Evolutionary conservation across 495 filamentous ascomycete genomes (phyloP).

Genomic region (Podospora comata): DNA sequence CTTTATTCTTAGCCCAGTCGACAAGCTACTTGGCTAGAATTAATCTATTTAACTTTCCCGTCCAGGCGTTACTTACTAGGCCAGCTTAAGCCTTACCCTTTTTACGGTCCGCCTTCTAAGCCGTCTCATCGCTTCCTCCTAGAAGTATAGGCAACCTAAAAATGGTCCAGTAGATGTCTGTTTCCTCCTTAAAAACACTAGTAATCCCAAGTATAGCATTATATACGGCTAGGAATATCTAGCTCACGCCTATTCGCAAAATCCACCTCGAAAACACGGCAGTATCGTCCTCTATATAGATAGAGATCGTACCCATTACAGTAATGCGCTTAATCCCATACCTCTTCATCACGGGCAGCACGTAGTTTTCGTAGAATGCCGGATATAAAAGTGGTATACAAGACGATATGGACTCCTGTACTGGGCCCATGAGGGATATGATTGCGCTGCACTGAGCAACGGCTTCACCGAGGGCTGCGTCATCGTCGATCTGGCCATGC

Average conservation of each 20-base stretch:
- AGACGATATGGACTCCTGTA: not conserved
- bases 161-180: slow-evolving; percentile 26
- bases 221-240: slow-evolving; percentile 8
- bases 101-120: slow-evolving; percentile 24
- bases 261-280: slow-evolving; percentile 3
- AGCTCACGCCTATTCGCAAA: slow-evolving; percentile 6
- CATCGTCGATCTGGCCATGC: slow-evolving; percentile 17
- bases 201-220: slow-evolving; percentile 10
- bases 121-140: slow-evolving; percentile 20
- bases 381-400: not conserved
- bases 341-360: slow-evolving; percentile 19
- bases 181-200: slow-evolving; percentile 18
- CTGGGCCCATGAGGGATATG: slow-evolving; percentile 26
- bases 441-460: slow-evolving; percentile 11
- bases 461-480: slow-evolving; percentile 9
- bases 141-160: slow-evolving; percentile 21
- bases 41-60: not conserved
- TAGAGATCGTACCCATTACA: slow-evolving; percentile 20
- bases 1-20: not conserved
- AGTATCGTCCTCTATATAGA: not conserved
- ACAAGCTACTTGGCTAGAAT: slow-evolving; percentile 4
- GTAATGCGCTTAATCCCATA: slow-evolving; percentile 22
- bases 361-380: slow-evolving; percentile 15
- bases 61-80: not conserved
- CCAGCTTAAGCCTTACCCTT: slow-evolving; percentile 8